Base-by-base conservation (phyloP, 257 asterid genomes). In the Nicotiana otophora region DNA sequence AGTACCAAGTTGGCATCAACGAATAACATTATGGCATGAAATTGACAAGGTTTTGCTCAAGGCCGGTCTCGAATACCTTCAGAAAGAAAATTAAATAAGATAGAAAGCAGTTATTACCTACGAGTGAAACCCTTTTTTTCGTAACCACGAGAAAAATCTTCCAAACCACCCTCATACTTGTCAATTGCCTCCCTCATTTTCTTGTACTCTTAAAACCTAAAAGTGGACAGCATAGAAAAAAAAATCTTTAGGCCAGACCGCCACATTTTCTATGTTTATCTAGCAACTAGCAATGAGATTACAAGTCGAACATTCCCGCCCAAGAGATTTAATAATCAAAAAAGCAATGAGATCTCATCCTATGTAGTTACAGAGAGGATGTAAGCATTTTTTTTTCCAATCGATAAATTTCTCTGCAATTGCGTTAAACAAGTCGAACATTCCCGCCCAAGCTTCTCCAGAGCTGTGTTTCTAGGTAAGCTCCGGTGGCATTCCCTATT, bases 121-220 rank as follows among this genome's bases (percentile, higher is more conserved):
- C 92, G 93, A 87, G 88, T 92, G 87, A 96, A 94, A 84, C 99
- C 99, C 85, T 93, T 87, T 83, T 93, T 94, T 90, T 94, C 98
- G 75, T 90, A 94, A 57, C 99, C 98, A 85, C 99, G 97, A 83
- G 99, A 96, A 89, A 96, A 96, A 54, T 28, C 77, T 88, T 96
- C 98, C 83, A 96, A 69, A 83, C 98, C 98, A 82, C 99, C 99
- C 87, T 96, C 99, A 85, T 87, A 87, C 85, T 89, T 88, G 91
- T 96, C 97, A 88, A 96, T 94, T 83, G 94, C 91, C 62, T 90
- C 94, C 3, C 98, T 93, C 88, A 91, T 31, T 87, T 84, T 93
- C 87, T 85, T 92, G 85, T 96, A 96, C 82, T 93, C 98, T 65
- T 85, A 89, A 89, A 88, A 96, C 86, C 99, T 96, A 90, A 55